These are phyloP conservation scores for Ogataea ramenticola DNA, from an alignment of 805 yeast genomes.

Conservation along the genomic window DNA sequence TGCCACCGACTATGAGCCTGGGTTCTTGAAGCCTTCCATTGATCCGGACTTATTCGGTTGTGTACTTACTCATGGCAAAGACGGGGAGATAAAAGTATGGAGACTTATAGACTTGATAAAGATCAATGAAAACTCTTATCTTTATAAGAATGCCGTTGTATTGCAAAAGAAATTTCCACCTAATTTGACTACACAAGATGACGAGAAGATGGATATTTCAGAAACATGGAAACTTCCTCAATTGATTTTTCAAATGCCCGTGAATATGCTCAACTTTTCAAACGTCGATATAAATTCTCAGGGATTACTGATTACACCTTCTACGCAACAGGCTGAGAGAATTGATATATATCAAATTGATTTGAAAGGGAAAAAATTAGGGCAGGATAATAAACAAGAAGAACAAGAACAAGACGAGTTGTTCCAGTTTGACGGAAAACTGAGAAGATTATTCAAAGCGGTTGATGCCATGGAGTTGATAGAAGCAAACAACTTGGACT, in stretches of 20 bases:
- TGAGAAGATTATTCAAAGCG: slow-evolving; percentile 28
- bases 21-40: slow-evolving; percentile 9
- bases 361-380: neutral
- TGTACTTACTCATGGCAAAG: slow-evolving; percentile 61
- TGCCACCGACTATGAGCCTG: slow-evolving; percentile 4
- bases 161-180: slow-evolving; percentile 10
- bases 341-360: slow-evolving; percentile 52
- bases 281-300: slow-evolving; percentile 37
- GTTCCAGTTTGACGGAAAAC: neutral
- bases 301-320: slow-evolving; percentile 44
- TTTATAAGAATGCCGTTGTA: slow-evolving; percentile 9
- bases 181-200: neutral
- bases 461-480: slow-evolving; percentile 22
- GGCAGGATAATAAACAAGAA: no score
- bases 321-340: slow-evolving; percentile 53
- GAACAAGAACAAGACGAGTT: neutral
- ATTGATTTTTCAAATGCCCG: slow-evolving; percentile 46
- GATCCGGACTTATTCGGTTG: slow-evolving; percentile 29
- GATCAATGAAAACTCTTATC: slow-evolving; percentile 4
- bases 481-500: slow-evolving; percentile 17
- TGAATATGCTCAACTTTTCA: slow-evolving; percentile 68
- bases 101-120: slow-evolving; percentile 17
- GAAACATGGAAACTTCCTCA: slow-evolving; percentile 12
- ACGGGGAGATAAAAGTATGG: slow-evolving; percentile 48
- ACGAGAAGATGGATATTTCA: slow-evolving; percentile 1